Evolutionary conservation across 1,139 yeast genomes (phyloP).

Genomic region (Candida frijolesensis): DNA sequence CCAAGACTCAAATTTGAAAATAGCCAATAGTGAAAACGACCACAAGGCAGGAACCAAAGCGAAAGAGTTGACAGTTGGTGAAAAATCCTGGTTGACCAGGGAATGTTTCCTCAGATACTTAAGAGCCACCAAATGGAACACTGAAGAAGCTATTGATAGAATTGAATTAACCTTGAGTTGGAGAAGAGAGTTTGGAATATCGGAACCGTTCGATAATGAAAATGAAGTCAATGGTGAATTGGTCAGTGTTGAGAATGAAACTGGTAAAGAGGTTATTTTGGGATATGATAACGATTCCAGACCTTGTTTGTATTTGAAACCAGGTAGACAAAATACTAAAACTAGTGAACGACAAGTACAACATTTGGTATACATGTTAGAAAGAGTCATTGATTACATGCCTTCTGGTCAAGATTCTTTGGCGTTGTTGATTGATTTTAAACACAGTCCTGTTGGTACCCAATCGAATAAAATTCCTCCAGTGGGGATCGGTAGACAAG

Average conservation of each 20-base stretch:
- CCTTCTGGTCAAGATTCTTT: conserved; percentile 53
- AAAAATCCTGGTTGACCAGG: conserved; percentile 49
- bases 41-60: conserved; percentile 29
- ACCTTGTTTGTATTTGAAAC: conserved; percentile 51
- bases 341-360: conserved; percentile 48
- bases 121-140: conserved; percentile 51
- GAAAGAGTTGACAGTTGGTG: conserved; percentile 28
- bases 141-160: conserved; percentile 41
- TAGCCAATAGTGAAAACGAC: conserved; percentile 45
- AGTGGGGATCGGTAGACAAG: conserved; percentile 73
- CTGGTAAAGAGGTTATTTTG: conserved; percentile 50
- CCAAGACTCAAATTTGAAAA: conserved; percentile 41
- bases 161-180: conserved; percentile 47
- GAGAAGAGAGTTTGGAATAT: conserved; percentile 51
- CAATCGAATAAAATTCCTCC: conserved; percentile 78
- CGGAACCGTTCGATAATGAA: conserved; percentile 31
- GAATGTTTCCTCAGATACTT: conserved; percentile 51
- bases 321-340: conserved; percentile 52
- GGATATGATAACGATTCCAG: conserved; percentile 51
- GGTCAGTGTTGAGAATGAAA: conserved; percentile 41
- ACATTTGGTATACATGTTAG: conserved; percentile 53
- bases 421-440: conserved; percentile 50
- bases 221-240: conserved; percentile 37
- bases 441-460: conserved; percentile 50
- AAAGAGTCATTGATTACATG: conserved; percentile 49